Evolutionary conservation across 2,329 filamentous ascomycete genomes (phyloP).

Genomic region (Trichoderma pleuroti): DNA sequence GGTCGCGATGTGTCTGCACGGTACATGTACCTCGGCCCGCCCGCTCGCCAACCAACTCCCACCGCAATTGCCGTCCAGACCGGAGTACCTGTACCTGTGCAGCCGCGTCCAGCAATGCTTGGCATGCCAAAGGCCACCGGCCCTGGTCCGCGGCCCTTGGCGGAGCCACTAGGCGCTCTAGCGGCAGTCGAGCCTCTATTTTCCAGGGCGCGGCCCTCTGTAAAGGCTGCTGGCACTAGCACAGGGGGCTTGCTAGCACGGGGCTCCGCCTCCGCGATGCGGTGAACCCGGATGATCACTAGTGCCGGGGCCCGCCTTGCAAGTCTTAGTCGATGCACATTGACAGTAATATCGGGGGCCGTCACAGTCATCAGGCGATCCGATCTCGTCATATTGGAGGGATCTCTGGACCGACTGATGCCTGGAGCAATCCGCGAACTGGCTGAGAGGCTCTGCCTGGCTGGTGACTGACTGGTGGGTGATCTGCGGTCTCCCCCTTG

Average conservation of each 20-base stretch:
- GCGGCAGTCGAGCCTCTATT: neutral
- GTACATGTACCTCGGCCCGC: neutral
- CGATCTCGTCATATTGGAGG: neutral
- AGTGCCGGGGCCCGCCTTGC: neutral
- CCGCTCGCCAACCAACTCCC: neutral
- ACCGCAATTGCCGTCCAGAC: neutral
- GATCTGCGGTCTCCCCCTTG: neutral
- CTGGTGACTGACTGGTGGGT: neutral
- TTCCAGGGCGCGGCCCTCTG: neutral
- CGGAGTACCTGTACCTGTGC: neutral
- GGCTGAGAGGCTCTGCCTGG: neutral
- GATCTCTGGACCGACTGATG: neutral
- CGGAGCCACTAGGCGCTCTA: neutral
- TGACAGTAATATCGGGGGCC: constrained; percentile 5
- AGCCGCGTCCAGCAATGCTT: neutral
- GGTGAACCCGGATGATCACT: constrained; percentile 1
- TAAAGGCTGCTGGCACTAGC: neutral
- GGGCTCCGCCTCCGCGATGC: constrained; percentile 14
- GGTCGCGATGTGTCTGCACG: neutral
- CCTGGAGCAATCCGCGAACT: neutral
- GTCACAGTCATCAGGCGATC: constrained; percentile 14
- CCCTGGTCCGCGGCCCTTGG: constrained; percentile 1
- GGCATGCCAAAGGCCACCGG: neutral
- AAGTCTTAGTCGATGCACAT: constrained; percentile 17
- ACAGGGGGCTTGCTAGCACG: neutral